Evolutionary conservation across 2,329 filamentous ascomycete species (phyloP).

Genomic region (Rutstroemia sp.): DNA sequence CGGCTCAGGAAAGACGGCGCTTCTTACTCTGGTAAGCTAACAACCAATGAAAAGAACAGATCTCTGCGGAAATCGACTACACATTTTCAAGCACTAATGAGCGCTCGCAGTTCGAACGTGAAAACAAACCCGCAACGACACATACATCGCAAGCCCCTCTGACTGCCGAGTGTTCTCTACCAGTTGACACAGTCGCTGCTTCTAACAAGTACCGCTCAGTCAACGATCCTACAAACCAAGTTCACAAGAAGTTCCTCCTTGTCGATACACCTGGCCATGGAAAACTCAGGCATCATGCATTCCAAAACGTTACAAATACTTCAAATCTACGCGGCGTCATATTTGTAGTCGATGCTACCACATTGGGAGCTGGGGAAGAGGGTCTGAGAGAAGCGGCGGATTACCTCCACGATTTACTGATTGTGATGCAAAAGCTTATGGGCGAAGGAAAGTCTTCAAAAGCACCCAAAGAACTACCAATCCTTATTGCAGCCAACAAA

Average conservation of each 20-base stretch:
- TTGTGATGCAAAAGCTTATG: conserved; percentile 69
- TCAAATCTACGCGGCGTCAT: conserved; percentile 63
- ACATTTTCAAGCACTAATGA: conserved; percentile 9
- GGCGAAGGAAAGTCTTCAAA: conserved; percentile 48
- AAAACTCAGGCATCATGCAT: conserved; percentile 72
- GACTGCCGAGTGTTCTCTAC: conserved; percentile 48
- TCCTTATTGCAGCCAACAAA: conserved; percentile 91
- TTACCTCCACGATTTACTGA: conserved; percentile 85
- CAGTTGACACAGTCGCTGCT: conserved; percentile 41
- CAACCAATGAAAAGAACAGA: background rate
- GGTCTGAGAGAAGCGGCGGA: conserved; percentile 65
- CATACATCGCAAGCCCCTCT: conserved; percentile 57
- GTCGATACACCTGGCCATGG: conserved; percentile 92
- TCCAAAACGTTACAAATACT: conserved; percentile 40
- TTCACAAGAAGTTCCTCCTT: conserved; percentile 64
- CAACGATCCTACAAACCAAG: conserved; percentile 51
- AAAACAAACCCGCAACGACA: conserved; percentile 33
- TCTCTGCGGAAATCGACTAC: background rate
- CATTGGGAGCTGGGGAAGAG: conserved; percentile 47
- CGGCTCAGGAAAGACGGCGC: conserved; percentile 78
- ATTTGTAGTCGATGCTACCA: conserved; percentile 82
- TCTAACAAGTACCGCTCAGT: conserved; percentile 58
- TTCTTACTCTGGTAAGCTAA: conserved; percentile 63
- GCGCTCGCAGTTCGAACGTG: conserved; percentile 43
- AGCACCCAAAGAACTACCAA: conserved; percentile 53